Base-by-base conservation (phyloP, 805 yeast species). In the Candida vaughaniae region DNA sequence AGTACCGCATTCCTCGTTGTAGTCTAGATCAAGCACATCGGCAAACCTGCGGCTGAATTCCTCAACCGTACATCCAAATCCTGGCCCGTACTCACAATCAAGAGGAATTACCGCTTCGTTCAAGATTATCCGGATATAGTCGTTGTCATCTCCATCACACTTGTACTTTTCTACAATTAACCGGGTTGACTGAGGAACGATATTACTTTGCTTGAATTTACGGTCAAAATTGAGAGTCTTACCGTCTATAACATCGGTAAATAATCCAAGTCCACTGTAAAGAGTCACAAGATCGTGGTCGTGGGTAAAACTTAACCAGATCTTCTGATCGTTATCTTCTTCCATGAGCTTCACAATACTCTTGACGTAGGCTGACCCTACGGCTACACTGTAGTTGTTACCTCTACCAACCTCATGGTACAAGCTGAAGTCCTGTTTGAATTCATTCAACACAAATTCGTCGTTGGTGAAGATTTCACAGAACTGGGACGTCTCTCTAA, bases 221-320 rank as follows among this genome's bases (percentile, higher is more conserved):
- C 35, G 25, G 14, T 26, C 35, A 22, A 36, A 30, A 6, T 31
- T 7, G 17, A 36, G 8, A 9, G 68, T 68, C 31, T 78, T 67
- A 29, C 61, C 59, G 41, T 67, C 65, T 3, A 69, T 51, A 3
- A 78, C 23, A 10, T 31, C 39, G 9, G 27, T 16, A 22, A 36
- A 36, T 42, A 84, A 52, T 7, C 86, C 88, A 29, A 85, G 59
- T 2, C 90, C 83, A n/a, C 85, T 64, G 49, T 80, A 61, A 45
- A 71, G 78, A 26, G 78, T 65, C 40, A 78, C 64, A 27, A 85
- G 56, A 45, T 82, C 83, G 25, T 81, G 71, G 55, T 87, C 95
- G 52, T 87, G 95, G 8, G 87, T 70, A 65, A 85, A 82, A 43
- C 80, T 82, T 47, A 83, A 66, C 69, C 82, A 82, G 25, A 84